Evolutionary conservation across 2,329 filamentous ascomycete species (phyloP), one percentile per base, ranked within the genome.

Genomic region (Verticillium nubilum): DNA sequence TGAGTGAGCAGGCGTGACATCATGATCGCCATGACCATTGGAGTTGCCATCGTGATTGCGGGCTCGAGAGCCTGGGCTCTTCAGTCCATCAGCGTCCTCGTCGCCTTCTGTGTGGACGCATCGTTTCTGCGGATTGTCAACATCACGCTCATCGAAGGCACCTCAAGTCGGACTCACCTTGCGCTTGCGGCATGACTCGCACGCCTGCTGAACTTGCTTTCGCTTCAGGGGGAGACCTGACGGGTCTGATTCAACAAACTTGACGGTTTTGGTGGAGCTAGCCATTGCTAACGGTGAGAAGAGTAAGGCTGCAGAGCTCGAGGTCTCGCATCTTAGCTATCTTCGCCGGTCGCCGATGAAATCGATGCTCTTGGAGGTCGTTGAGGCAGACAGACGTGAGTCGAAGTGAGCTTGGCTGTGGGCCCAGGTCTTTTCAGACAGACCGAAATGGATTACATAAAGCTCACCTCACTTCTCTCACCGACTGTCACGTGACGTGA

Each of bases 191-290:
- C 84, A 87, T 2, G 74, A 70, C 0, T 76, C 73, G 62, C 84
- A 87, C 4, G 84, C 84, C 29, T 85, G 82, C 60, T 79, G 77
- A 25, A 85, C 82, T 66, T 86, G 84, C 63, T 83, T 83, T 56
- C 84, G 74, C 72, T 87, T 87, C 58, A 83, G 73, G 4, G 83
- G 83, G 60, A 85, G 70, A 19, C 82, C 83, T 26, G 74, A 74
- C 5, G 75, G 74, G 68, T 86, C 81, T 13, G 82, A 80, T 58
- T 78, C 81, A 60, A 86, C 79, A 67, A 86, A 86, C 66, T 80
- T 84, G 69, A 86, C 81, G 59, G 71, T 62, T 60, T 61, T 66
- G 28, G 53, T 54, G 17, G 57, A 57, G 57, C 23, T 67, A 56
- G 50, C 63, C 63, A 62, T 64, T 25, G 27, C 52, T 53, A 17